Evolutionary conservation across 2,329 filamentous ascomycete species (phyloP).

Genomic region (Colletotrichum acutatum): DNA sequence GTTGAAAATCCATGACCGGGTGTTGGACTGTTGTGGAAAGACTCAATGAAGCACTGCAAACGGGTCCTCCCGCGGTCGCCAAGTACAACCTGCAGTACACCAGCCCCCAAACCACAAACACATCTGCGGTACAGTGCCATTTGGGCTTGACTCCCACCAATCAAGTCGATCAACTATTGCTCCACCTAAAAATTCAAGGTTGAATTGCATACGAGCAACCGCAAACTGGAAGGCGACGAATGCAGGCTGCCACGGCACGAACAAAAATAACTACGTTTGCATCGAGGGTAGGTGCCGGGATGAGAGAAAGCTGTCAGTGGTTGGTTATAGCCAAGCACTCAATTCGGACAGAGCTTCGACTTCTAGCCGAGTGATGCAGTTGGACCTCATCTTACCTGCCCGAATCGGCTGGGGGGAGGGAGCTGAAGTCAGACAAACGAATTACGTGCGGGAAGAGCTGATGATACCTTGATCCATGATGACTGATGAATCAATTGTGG

Average conservation of each 20-base stretch:
- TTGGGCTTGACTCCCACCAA: neutral
- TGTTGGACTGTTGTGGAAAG: neutral
- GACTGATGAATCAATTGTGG: neutral
- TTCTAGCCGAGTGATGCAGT: neutral
- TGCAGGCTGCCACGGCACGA: neutral
- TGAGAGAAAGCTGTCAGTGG: neutral
- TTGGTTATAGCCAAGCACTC: neutral
- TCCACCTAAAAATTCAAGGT: neutral
- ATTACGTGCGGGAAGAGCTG: neutral
- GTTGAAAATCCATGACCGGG: neutral
- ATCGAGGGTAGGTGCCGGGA: neutral
- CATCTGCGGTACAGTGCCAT: neutral
- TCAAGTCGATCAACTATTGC: neutral
- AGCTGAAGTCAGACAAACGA: neutral
- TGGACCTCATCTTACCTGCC: neutral
- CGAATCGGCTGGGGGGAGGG: neutral
- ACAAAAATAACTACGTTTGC: neutral
- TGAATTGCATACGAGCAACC: neutral
- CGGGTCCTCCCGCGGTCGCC: neutral
- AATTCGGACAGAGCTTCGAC: neutral
- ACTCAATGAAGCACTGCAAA: neutral
- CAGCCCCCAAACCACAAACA: neutral
- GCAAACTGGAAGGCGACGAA: neutral
- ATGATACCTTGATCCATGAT: neutral
- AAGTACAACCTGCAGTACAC: neutral